Base-by-base conservation (phyloP, 228 moss, liverwort and hornwort species). In the Sphagnum fallax region DNA sequence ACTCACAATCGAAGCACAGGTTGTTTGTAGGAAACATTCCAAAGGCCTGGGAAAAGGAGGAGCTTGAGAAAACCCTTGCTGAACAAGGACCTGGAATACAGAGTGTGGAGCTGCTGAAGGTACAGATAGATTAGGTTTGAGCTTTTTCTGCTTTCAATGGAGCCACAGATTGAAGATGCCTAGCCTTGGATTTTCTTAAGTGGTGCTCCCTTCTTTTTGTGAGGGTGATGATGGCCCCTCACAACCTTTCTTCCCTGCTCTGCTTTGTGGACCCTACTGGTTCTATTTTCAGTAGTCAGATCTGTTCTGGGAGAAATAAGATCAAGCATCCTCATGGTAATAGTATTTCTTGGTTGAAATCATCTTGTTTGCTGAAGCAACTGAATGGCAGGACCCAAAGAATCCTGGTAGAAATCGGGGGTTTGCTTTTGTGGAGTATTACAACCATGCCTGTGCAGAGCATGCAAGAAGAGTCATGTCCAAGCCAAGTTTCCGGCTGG, bases 61-160 rank as follows among this genome's bases (percentile, higher is more conserved):
- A 98, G 73, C 81, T 98, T 67, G 98, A 98, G 79, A 98, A 92
- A 84, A 82, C 94, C 53, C 73, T 98, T 11, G 83, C 87, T 65
- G 98, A 98, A 75, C 98, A 98, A 78, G 98, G 98, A 66, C 98
- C 98, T 74, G 98, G 98, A 71, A 98, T 94, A 67, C 98, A 98
- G 74, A 94, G 98, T 69, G 92, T 98, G 8, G 98, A 98, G 84
- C 90, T 98, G 68, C 78, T 98, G 53, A 93, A 94, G 91, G 98
- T 98, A 64, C 8, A 16, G 47, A 74, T 66, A 15, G 52, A 1
- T 12, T 8, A 55, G 2, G 55, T 8, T 55, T 12, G 12, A 4
- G 1, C 32, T 55, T 15, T 51, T 11, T 52, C 10, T 12, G 55
- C 55, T 55, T 55, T 8, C 9, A 55, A 52, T 52, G 5, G 13